Evolutionary conservation across 345 rosid genomes (phyloP), one percentile per base, ranked within the genome.

Genomic region (Carallia pectinifolia): DNA sequence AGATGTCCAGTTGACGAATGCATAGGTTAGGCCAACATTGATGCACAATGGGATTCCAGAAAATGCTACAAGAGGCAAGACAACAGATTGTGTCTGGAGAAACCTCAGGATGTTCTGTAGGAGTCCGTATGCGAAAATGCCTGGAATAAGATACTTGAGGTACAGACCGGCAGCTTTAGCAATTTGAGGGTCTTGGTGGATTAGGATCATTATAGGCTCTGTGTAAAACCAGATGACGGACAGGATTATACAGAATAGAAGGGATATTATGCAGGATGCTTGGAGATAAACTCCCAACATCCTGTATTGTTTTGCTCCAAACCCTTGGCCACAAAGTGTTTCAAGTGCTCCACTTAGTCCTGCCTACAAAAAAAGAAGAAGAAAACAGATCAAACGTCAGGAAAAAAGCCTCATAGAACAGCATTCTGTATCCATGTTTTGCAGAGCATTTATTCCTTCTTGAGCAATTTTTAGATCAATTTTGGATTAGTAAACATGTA

Each of bases 321-420:
- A 93, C 15, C 81, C 94, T 86, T 91, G 98, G 4, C 98, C 97
- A 75, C 98, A 93, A 0, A 93, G 82, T 29, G 97, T 93, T 74
- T 93, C 98, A 7, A 93, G 80, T 58, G 91, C 87, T 67, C 96
- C 97, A 80, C 96, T 90, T 71, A 87, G 71, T 7, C 97, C 96
- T 44, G 54, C 60, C 98, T 91, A 58, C 6, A 48, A 54, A 52
- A 16, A 23, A 55, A 53, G 12, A 71, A 70, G 50, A 72, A 19
- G 36, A 50, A 55, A 60, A 7, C 8, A 15, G 31, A 50, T 19
- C 36, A 71, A 37, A 34, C 33, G 70, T 19, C 47, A 71, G 27
- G 60, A 69, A 30, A 53, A 19, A 67, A 31, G 17, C 0, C 0
- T 33, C 4, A 67, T 17, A 13, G 10, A 34, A 10, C 9, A 7